Evolutionary conservation across 495 filamentous ascomycete species (phyloP), one percentile per base, ranked within the genome.

Genomic region (Clohesyomyces aquaticus): DNA sequence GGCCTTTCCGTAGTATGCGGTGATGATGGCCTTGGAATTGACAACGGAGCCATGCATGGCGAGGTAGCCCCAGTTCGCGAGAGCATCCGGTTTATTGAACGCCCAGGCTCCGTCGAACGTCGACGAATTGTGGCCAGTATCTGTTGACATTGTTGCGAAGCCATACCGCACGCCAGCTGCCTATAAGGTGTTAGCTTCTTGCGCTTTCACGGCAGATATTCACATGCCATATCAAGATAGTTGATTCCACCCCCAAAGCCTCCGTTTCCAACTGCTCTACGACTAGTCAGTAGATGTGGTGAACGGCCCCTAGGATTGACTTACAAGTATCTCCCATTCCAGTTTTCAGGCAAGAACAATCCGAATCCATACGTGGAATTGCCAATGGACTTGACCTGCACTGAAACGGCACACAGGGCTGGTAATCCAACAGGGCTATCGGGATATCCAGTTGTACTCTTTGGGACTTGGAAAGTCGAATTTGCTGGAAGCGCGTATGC

Each of bases 171-270:
- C 69, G 4, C 77, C 78, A 0, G 55, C 46, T 35, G 32, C 55
- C 55, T 59, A 12, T 1, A 14, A 14, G 10, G 22, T 28, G 12
- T 42, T 11, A 58, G 28, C 23, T 19, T 6, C 3, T 50, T 14
- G 16, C 2, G 49, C 14, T n/a, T 10, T 8, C 8, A 52, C 14
- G 32, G 19, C 16, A 2, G 22, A 14, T 35, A 1, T 38, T 26
- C 9, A 32, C 23, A 72, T 72, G 73, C 80, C 78, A 83, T 82
- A 58, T 84, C 81, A 18, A 77, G 66, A 77, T 77, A 83, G 60
- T 82, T 82, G 65, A 83, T 80, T 0, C 82, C 82, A 12, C 81
- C 80, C 10, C 74, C 77, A 57, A 80, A 83, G 0, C 78, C 82
- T 26, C 80, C 79, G 64, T 83, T 83, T 0, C 82, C 82, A 6